Percentiles rank a stretch among this genome's conserved stretches.
These are phyloP conservation scores for Plenodomus tracheiphilus DNA, from an alignment of 2,329 filamentous ascomycete species.

Conservation along the genomic window DNA sequence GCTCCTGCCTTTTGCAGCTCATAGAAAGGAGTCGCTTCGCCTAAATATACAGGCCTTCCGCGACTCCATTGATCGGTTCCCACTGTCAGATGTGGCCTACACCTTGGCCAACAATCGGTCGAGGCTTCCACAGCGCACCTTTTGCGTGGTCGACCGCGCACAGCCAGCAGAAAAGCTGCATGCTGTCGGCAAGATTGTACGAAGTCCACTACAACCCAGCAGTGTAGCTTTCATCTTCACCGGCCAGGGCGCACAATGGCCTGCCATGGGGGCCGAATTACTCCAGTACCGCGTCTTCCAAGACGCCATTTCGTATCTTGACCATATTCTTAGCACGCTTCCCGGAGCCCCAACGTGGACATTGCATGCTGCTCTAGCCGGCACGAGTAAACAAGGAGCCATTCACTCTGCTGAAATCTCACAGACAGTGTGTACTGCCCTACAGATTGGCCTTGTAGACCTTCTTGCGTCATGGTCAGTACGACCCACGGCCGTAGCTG, in stretches of 20 bases:
- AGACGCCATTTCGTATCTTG: background rate
- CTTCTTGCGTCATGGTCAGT: conserved; percentile 16
- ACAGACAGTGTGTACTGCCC: conserved; percentile 21
- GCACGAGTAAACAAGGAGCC: background rate
- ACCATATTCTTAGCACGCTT: background rate
- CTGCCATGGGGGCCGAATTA: conserved; percentile 22
- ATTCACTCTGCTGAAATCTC: conserved; percentile 9
- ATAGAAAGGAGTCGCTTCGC: conserved; percentile 1
- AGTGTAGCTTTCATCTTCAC: conserved; percentile 29
- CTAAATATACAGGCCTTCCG: conserved; percentile 2
- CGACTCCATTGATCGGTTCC: background rate
- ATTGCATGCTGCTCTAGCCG: conserved; percentile 1
- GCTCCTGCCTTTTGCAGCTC: conserved; percentile 7
- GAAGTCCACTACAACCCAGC: too few species aligned
- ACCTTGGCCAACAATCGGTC: conserved; percentile 11
- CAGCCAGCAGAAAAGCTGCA: too few species aligned
- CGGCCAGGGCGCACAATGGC: conserved; percentile 34
- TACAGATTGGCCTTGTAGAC: conserved; percentile 20
- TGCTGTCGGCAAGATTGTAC: too few species aligned
- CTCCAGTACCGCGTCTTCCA: conserved; percentile 7
- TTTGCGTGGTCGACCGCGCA: background rate
- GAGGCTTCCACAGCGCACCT: conserved; percentile 3
- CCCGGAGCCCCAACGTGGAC: background rate
- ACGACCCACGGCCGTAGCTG: conserved; percentile 7
- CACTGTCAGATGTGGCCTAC: conserved; percentile 10